Conservation (phyloP, 768 basidiomycete species). For the Collybia sp. region DNA sequence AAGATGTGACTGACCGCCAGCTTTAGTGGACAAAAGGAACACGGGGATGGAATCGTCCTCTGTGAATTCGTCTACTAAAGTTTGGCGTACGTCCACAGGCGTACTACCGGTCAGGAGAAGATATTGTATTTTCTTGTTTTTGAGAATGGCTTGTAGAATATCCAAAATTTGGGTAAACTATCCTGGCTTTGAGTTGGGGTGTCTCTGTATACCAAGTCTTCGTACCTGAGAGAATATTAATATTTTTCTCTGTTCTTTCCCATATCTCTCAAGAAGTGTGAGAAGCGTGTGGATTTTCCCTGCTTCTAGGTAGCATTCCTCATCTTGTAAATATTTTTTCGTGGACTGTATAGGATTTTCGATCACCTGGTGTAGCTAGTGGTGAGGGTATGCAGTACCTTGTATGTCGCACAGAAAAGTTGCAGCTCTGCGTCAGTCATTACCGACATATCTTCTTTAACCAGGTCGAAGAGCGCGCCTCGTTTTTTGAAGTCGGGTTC, state of each 20-base stretch:
- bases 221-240: slow-evolving; percentile 92
- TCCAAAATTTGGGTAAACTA: slow-evolving; percentile 97
- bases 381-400: slow-evolving; percentile 38
- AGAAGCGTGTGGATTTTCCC: slow-evolving; percentile 82
- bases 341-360: slow-evolving; percentile 44
- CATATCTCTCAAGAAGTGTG: slow-evolving; percentile 65
- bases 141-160: slow-evolving; percentile 82
- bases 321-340: slow-evolving; percentile 67
- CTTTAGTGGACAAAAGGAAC: slow-evolving; percentile 89
- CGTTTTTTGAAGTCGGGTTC: slow-evolving; percentile 90
- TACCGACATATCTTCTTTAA: slow-evolving; percentile 96
- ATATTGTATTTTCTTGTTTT: slow-evolving; percentile 66
- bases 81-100: slow-evolving; percentile 88
- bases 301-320: slow-evolving; percentile 76
- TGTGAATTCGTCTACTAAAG: slow-evolving; percentile 93
- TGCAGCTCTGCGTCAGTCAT: slow-evolving; percentile 99
- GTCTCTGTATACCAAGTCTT: background rate
- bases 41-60: slow-evolving; percentile 82
- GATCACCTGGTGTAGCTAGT: background rate
- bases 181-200: background rate
- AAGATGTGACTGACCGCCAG: slow-evolving; percentile 48
- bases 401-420: slow-evolving; percentile 79
- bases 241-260: slow-evolving; percentile 68
- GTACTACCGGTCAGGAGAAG: slow-evolving; percentile 90
- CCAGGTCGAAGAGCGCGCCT: slow-evolving; percentile 72